Evolutionary conservation across 1,139 yeast species (phyloP).

Genomic region (Hemisphaericaspora xylanilytica): DNA sequence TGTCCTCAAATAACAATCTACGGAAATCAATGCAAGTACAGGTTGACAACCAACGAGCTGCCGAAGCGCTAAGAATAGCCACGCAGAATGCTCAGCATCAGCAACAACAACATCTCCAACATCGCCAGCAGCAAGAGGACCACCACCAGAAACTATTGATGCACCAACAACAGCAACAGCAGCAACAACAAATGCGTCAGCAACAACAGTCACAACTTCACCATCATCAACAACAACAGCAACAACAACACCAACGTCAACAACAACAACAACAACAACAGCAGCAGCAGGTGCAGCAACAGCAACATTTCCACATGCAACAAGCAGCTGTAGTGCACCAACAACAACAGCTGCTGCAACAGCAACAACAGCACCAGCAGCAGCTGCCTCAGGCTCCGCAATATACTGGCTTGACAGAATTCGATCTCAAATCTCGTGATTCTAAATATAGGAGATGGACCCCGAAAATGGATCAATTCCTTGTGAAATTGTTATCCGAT

Average conservation of each 20-base stretch:
- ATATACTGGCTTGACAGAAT: conserved; percentile 22
- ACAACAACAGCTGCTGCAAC: conserved; percentile 3
- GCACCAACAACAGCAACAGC: neutral
- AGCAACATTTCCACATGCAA: conserved; percentile 11
- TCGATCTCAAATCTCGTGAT: conserved; percentile 36
- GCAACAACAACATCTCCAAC: conserved; percentile 1
- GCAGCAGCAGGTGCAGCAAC: conserved; percentile 13
- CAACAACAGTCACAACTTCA: neutral
- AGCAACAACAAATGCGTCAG: conserved; percentile 1
- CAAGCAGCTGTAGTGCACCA: conserved; percentile 9
- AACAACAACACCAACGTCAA: conserved; percentile 15
- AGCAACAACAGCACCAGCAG: conserved; percentile 15
- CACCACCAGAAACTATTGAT: neutral
- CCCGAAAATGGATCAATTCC: conserved; percentile 39
- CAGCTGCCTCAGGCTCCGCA: conserved; percentile 9
- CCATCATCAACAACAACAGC: conserved; percentile 4
- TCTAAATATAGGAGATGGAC: conserved; percentile 44
- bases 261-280: conserved; percentile 16
- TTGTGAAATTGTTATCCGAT: conserved; percentile 34
- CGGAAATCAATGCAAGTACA: conserved; percentile 7
- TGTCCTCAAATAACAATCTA: conserved; percentile 3
- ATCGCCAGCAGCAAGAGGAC: neutral
- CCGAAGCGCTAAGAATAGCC: conserved; percentile 9
- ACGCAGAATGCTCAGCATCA: conserved; percentile 4
- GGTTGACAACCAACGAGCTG: conserved; percentile 10